Conservation (phyloP, 805 yeast genomes). For the Yueomyces sinensis region DNA sequence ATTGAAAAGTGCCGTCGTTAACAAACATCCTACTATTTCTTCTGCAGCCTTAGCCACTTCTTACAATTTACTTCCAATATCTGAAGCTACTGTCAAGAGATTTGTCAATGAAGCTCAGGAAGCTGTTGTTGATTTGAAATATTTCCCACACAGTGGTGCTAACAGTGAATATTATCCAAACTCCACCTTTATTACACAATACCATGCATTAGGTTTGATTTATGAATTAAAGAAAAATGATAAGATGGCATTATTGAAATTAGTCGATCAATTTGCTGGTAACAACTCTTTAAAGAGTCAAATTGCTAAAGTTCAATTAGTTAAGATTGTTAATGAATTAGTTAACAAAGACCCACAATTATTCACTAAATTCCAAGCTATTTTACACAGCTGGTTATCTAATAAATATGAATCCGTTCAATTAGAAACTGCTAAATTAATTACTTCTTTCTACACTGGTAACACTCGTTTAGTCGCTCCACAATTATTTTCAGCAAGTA, state of each 20-base stretch:
- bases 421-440: slow-evolving; percentile 73
- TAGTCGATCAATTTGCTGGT: slow-evolving; percentile 63
- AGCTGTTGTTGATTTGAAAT: slow-evolving; percentile 42
- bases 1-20: slow-evolving; percentile 86
- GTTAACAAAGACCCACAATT: slow-evolving; percentile 59
- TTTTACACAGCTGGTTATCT: slow-evolving; percentile 56
- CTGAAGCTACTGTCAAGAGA: slow-evolving; percentile 84
- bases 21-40: slow-evolving; percentile 72
- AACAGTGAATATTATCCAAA: slow-evolving; percentile 40
- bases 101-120: slow-evolving; percentile 93
- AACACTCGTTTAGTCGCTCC: slow-evolving; percentile 41
- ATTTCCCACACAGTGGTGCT: slow-evolving; percentile 27
- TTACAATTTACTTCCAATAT: slow-evolving; percentile 78
- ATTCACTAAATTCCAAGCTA: slow-evolving; percentile 31
- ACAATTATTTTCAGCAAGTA: slow-evolving; percentile 57
- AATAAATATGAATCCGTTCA: slow-evolving; percentile 83
- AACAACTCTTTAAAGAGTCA: slow-evolving; percentile 61
- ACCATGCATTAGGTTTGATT: slow-evolving; percentile 87
- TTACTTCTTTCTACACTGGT: slow-evolving; percentile 34
- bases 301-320: slow-evolving; percentile 73
- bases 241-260: slow-evolving; percentile 83
- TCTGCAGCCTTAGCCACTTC: slow-evolving; percentile 92
- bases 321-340: slow-evolving; percentile 66
- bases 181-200: slow-evolving; percentile 76
- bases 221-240: slow-evolving; percentile 84